A percentile compares a stretch with the other conserved stretches of the same genome.
Evolutionary conservation across 805 yeast genomes (phyloP).

Genomic region (Ogataea saltuana): DNA sequence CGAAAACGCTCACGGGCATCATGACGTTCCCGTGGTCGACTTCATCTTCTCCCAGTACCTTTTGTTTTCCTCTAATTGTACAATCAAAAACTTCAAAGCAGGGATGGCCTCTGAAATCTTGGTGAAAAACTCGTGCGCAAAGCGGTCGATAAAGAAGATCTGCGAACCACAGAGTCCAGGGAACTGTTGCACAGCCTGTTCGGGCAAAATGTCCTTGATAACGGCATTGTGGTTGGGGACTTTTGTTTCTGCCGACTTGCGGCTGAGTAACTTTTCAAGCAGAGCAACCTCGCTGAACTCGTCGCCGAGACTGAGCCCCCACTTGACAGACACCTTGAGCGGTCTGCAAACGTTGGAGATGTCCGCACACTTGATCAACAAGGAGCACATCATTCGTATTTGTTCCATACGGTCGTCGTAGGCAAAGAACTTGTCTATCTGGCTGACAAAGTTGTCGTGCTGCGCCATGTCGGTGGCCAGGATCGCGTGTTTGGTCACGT

Average conservation of each 20-base stretch:
- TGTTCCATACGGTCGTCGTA: conserved; percentile 28
- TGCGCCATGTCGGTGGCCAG: conserved; percentile 91
- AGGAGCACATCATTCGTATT: conserved; percentile 51
- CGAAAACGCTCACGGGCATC: too few relatives aligned
- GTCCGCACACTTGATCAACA: conserved; percentile 91
- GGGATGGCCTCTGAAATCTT: conserved; percentile 64
- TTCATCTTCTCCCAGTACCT: conserved; percentile 49
- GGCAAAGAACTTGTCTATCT: conserved; percentile 42
- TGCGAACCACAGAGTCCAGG: conserved; percentile 69
- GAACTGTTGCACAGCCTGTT: conserved; percentile 45
- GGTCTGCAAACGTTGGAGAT: conserved; percentile 91
- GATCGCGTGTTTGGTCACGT: conserved; percentile 36
- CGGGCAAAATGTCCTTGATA: conserved; percentile 34
- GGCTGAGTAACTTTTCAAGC: conserved; percentile 42
- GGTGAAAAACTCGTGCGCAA: conserved; percentile 75
- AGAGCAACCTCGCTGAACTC: conserved; percentile 71
- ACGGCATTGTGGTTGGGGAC: conserved; percentile 8
- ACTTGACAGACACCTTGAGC: conserved; percentile 68
- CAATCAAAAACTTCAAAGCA: conserved; percentile 55
- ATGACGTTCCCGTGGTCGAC: too few relatives aligned
- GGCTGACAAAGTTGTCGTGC: conserved; percentile 69
- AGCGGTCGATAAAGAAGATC: conserved; percentile 76
- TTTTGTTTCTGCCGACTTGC: conserved; percentile 13
- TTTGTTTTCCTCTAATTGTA: conserved; percentile 54
- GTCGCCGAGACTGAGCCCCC: conserved; percentile 80